Conservation (phyloP, 306 rosid species). For the Pterocarpus macrocarpus region DNA sequence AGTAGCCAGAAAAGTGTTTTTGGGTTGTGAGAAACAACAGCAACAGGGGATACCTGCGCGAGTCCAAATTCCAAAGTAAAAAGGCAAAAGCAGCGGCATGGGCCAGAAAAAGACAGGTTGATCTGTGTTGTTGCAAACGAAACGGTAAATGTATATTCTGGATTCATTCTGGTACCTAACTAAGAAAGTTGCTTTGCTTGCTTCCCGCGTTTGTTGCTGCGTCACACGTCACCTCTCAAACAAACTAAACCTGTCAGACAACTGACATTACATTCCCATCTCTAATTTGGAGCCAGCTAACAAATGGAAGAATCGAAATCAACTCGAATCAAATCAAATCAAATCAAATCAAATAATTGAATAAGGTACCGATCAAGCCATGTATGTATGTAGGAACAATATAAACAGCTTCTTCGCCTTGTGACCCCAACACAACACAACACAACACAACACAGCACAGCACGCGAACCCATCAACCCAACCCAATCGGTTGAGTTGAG, state of each 20-base stretch:
- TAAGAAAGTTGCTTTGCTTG: neutral
- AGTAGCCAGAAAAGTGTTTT: too few species aligned
- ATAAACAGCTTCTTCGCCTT: too few species aligned
- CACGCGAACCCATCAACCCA: neutral
- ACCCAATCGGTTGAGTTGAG: too few species aligned
- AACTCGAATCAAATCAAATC: neutral
- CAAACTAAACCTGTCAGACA: neutral
- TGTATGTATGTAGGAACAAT: too few species aligned
- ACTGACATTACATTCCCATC: neutral
- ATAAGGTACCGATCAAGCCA: too few species aligned
- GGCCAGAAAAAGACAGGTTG: too few species aligned
- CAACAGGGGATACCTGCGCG: too few species aligned
- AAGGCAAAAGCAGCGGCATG: too few species aligned
- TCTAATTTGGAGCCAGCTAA: neutral
- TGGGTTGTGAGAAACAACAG: too few species aligned
- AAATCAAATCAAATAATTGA: too few species aligned
- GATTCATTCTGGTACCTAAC: neutral
- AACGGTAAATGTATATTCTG: neutral
- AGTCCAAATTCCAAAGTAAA: neutral
- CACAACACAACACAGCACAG: too few species aligned
- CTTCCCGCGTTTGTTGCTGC: neutral
- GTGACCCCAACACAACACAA: too few species aligned
- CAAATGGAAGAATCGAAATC: neutral
- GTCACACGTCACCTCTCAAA: neutral
- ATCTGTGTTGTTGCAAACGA: neutral